Evolutionary conservation across 306 rosid genomes (phyloP), one percentile per base, ranked within the genome.

Genomic region (Alnus glutinosa): DNA sequence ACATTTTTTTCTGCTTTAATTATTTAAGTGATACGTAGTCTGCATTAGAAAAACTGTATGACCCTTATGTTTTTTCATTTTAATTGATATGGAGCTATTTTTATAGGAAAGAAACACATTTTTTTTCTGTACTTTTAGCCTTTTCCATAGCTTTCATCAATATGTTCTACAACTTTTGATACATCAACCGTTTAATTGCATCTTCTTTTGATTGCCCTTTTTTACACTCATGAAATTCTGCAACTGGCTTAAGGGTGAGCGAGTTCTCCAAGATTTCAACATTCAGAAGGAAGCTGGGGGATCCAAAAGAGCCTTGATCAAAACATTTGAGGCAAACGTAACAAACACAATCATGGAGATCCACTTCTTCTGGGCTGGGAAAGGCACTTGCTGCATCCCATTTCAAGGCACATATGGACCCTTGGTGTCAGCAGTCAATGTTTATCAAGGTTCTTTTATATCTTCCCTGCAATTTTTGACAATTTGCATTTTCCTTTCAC

Each of bases 321-420:
- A 51, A 74, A 59, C 52, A 50, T 78, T 85, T 9, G 51, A 85
- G 30, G 69, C 83, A 2, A 81, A 81, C 5, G 83, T 81, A 70
- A 77, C 83, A 2, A 78, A 75, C 59, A 70, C 85, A 42, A 4
- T 85, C 39, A 62, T 81, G 80, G 80, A 78, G 13, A 69, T 81
- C 70, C 88, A 85, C 51, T 80, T 85, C 71, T 19, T 85, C 50
- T 85, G 80, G 85, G 82, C 80, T 34, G 85, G 85, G 30, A 84
- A 74, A 74, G 88, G 85, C 54, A 85, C 88, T 75, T 81, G 85
- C 55, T 83, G 89, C 87, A 81, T 86, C 32, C 89, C 89, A 37
- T 7, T 6, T 42, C 82, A 80, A 54, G 85, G 80, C 78, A 83
- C 84, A 50, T 83, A 76, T 67, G 85, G 89, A 50, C 87, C 87